phyloP scores from a whole-genome alignment of 2,329 filamentous ascomycete genomes.

The Fusarium sp. region DNA sequence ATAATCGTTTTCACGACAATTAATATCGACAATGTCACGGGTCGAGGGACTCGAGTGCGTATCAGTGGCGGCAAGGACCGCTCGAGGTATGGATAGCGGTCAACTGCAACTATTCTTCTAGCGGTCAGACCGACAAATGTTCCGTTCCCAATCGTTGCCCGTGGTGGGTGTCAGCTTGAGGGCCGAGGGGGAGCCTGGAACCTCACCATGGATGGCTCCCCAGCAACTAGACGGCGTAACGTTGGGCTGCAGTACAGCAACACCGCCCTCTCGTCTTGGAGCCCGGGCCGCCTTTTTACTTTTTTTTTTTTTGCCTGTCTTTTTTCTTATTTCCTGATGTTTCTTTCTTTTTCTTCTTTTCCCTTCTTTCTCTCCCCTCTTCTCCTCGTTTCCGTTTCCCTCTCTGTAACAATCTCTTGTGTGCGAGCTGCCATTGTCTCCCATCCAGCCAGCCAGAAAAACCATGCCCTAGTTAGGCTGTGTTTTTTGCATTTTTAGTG shows the following conservation, averaged over 20 bases:
- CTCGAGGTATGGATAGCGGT: not conserved
- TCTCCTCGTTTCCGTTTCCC: not conserved
- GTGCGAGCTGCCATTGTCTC: not conserved
- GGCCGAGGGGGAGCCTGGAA: slow-evolving; percentile 22
- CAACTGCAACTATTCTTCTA: not conserved
- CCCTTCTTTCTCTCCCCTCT: slow-evolving; percentile 4
- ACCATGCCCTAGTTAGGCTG: slow-evolving; percentile 12
- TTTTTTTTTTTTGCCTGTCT: slow-evolving; percentile 2
- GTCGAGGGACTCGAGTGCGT: not conserved
- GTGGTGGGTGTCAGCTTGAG: not conserved
- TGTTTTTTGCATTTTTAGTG: not conserved
- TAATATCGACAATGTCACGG: not conserved
- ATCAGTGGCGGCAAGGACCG: not conserved
- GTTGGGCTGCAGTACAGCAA: slow-evolving; percentile 37
- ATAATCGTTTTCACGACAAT: not conserved
- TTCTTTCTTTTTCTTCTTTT: not conserved
- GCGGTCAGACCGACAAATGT: not conserved
- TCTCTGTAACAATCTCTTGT: not conserved
- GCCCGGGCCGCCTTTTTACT: slow-evolving; percentile 16
- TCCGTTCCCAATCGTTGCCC: not conserved
- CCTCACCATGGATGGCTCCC: slow-evolving; percentile 21
- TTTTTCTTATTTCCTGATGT: not conserved
- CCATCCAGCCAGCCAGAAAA: not conserved
- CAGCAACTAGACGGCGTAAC: slow-evolving; percentile 38
- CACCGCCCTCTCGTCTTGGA: slow-evolving; percentile 28